Conservation (phyloP, 169 alveolate genomes). For the Neospora caninum region DNA sequence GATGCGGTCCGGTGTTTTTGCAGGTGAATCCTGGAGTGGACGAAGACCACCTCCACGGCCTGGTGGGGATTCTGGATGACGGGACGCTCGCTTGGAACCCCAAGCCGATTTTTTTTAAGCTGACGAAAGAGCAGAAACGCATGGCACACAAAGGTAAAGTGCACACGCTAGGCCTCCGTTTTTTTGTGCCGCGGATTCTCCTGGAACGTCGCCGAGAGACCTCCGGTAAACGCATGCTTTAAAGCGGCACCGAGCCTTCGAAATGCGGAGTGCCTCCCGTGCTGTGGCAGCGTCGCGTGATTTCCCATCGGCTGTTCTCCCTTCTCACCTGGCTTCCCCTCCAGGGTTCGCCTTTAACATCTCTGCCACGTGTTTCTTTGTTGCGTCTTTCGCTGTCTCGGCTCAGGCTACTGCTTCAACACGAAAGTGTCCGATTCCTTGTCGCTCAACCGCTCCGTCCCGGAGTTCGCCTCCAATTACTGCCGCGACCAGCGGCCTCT, state of each 20-base stretch:
- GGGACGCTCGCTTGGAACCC: conserved; percentile 25
- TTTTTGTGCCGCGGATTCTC: no score
- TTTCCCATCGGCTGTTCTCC: no score
- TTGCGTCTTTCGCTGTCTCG: not conserved
- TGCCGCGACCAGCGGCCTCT: conserved; percentile 27
- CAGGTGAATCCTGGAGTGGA: conserved; percentile 37
- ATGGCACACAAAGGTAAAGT: conserved; percentile 7
- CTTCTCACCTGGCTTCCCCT: no score
- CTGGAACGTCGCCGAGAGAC: no score
- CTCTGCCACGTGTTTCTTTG: no score
- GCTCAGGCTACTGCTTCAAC: conserved; percentile 19
- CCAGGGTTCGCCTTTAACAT: no score
- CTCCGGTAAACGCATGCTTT: no score
- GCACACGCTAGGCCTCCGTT: not conserved
- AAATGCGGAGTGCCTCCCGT: no score
- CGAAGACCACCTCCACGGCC: conserved; percentile 24
- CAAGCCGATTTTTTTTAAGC: not conserved
- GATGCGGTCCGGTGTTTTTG: not conserved
- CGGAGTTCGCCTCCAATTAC: not conserved
- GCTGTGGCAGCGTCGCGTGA: no score
- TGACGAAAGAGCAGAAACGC: conserved; percentile 3
- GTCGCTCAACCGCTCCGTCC: not conserved
- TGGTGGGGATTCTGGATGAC: not conserved
- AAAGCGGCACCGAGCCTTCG: no score
- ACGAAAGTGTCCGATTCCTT: conserved; percentile 1